Conservation (phyloP, 306 rosid species). For the Vigna unguiculata region DNA sequence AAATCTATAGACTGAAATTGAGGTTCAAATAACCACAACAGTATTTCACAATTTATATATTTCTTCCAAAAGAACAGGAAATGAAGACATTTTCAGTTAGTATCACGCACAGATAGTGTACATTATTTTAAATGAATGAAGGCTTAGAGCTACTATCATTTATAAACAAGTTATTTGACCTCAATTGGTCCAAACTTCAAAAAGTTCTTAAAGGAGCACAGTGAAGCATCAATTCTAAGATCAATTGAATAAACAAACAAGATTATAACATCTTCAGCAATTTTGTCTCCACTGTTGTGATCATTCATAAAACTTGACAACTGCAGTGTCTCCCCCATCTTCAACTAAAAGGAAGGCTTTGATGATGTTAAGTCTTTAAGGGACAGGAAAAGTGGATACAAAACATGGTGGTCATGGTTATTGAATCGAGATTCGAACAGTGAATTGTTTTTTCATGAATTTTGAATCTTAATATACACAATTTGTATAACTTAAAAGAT, state of each 20-base stretch:
- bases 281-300: too few relatives aligned
- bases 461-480: too few relatives aligned
- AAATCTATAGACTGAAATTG: conserved; percentile 24
- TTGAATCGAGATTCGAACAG: too few relatives aligned
- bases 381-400: too few relatives aligned
- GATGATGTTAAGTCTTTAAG: too few relatives aligned
- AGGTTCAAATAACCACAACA: conserved; percentile 30
- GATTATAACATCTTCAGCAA: too few relatives aligned
- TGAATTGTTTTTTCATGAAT: too few relatives aligned
- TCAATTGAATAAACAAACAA: background rate
- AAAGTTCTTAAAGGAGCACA: background rate
- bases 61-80: background rate
- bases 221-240: conserved; percentile 18
- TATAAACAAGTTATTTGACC: background rate
- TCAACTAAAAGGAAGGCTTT: too few relatives aligned
- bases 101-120: background rate
- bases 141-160: background rate
- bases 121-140: background rate
- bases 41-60: background rate
- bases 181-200: background rate
- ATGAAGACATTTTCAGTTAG: conserved; percentile 20
- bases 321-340: too few relatives aligned
- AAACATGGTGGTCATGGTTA: too few relatives aligned
- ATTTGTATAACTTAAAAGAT: too few relatives aligned
- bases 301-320: too few relatives aligned